Base-by-base conservation (phyloP, 2,329 filamentous ascomycete species). In the Coniochaeta sp. region DNA sequence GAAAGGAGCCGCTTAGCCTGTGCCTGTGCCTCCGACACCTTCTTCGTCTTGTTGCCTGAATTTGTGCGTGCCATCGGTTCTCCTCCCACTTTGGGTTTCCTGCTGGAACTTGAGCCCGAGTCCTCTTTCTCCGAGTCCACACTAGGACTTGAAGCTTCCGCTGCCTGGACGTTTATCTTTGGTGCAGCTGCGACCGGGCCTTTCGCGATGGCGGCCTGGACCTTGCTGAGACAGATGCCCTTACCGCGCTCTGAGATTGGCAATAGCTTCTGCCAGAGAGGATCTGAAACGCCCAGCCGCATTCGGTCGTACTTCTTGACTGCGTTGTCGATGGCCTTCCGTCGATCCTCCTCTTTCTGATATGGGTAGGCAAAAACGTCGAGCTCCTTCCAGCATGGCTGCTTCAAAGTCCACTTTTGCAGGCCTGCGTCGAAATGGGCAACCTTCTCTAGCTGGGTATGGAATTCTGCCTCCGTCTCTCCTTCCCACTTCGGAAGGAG, bases 301-400 rank as follows among this genome's bases (percentile, higher is more conserved):
- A 82, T 77, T 68, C 81, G 83, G 69, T 88, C 85, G 64, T 81
- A 88, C 59, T 80, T 74, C 62, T 76, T 79, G 61, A 86, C 77
- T 16, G 85, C 85, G 65, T 86, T 80, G 72, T 89, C 77, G 68
- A 88, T 81, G 63, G 83, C 80, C 66, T 79, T 73, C 69, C 90
- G 77, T 33, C 85, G 81, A 62, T 85, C 79, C 34, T 81, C 78
- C 19, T 78, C 72, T 40, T 70, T 76, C 52, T 76, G 74, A 67
- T 88, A 88, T 31, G 81, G 74, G 69, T 86, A 86, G 61, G 78
- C 81, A 79, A 82, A 88, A 24, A 87, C 82, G 64, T 88, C 84
- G 16, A 88, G 76, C 64, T 88, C 85, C 70, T 81, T 86, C 79
- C 81, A 88, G 63, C 79, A 83, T 26, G 76, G 73, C 71, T 82